phyloP scores from a whole-genome alignment of 257 asterid species.

The Agastache rugosa region DNA sequence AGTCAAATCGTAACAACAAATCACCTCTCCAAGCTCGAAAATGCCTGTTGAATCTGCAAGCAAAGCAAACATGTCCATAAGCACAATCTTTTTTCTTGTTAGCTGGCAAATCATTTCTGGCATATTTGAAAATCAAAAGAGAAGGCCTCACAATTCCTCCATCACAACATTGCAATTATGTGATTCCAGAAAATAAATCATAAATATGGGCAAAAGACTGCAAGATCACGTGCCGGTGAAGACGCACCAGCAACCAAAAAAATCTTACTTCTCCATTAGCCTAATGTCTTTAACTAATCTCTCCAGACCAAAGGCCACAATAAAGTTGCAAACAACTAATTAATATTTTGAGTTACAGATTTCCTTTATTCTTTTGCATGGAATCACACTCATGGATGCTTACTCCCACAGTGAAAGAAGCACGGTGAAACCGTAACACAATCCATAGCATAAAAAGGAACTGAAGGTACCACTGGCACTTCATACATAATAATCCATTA shows the following conservation, averaged over 20 bases:
- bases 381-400: constrained; percentile 12
- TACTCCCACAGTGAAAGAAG: background rate
- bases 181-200: background rate
- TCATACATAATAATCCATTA: background rate
- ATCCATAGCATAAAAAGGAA: constrained; percentile 8
- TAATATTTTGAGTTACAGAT: background rate
- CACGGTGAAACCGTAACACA: background rate
- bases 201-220: background rate
- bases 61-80: constrained; percentile 14
- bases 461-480: background rate
- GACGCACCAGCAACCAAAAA: background rate
- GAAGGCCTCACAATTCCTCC: constrained; percentile 6
- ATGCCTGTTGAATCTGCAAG: constrained; percentile 79
- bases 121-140: constrained; percentile 11
- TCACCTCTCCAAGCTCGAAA: constrained; percentile 83
- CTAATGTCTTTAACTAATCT: background rate
- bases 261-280: constrained; percentile 15
- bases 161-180: constrained; percentile 3
- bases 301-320: background rate
- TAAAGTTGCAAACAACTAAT: constrained; percentile 15
- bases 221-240: constrained; percentile 10
- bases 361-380: background rate
- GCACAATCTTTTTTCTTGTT: constrained; percentile 13
- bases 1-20: constrained; percentile 30
- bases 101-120: background rate